Evolutionary conservation across 106 monocot genomes (phyloP).

Genomic region (Narthecium ossifragum): DNA sequence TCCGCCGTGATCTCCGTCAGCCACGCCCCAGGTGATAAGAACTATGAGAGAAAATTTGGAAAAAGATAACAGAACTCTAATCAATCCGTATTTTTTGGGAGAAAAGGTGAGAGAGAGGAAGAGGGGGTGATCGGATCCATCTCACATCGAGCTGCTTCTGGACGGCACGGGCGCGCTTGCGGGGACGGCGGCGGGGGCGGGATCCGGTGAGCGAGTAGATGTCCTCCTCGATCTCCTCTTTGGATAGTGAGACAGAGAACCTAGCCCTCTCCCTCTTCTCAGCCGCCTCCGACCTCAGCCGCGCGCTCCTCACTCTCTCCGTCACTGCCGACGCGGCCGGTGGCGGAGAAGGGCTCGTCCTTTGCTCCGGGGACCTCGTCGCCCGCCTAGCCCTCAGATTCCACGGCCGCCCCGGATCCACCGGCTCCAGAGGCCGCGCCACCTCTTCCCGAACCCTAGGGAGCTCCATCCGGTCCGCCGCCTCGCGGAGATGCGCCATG

Average conservation of each 20-base stretch:
- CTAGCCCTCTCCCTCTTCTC: conserved; percentile 7
- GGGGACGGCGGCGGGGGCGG: conserved; percentile 26
- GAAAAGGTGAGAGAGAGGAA: no score
- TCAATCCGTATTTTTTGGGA: no score
- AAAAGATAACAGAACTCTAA: background rate
- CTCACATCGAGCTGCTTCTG: conserved; percentile 14
- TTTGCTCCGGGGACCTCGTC: background rate
- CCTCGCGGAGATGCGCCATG: no score
- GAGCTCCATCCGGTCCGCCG: no score
- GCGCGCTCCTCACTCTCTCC: background rate
- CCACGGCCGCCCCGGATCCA: conserved; percentile 8
- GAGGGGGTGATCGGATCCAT: no score
- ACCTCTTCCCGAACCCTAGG: no score
- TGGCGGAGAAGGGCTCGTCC: background rate
- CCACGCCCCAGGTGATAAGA: conserved; percentile 6
- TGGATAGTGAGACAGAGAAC: conserved; percentile 21
- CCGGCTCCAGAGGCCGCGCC: no score
- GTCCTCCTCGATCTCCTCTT: conserved; percentile 50
- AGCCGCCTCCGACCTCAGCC: conserved; percentile 8
- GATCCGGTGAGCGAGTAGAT: conserved; percentile 19
- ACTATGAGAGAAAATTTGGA: background rate
- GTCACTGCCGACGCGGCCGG: no score
- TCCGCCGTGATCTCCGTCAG: conserved; percentile 7
- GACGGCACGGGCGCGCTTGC: conserved; percentile 5
- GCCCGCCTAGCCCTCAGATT: conserved; percentile 8